Evolutionary conservation across 2,329 filamentous ascomycete genomes (phyloP).

Genomic region (Talaromyces sp.): DNA sequence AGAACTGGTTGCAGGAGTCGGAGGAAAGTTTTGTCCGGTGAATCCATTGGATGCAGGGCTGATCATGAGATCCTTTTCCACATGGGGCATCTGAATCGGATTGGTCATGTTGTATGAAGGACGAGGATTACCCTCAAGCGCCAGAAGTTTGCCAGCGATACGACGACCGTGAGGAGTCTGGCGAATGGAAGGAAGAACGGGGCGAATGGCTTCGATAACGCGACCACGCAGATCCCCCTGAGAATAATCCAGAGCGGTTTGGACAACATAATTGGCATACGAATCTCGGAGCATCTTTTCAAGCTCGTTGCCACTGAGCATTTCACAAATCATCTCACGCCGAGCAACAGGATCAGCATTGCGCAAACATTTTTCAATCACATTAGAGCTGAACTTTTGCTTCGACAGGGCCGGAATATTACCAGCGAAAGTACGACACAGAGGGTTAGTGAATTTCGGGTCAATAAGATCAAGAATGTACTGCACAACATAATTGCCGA

Average conservation of each 20-base stretch:
- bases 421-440: slow-evolving; percentile 78
- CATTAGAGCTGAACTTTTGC: slow-evolving; percentile 99
- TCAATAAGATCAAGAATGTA: slow-evolving; percentile 97
- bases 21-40: slow-evolving; percentile 27
- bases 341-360: slow-evolving; percentile 75
- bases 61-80: slow-evolving; percentile 29
- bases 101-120: slow-evolving; percentile 40
- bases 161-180: slow-evolving; percentile 93
- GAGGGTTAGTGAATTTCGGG: slow-evolving; percentile 80
- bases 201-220: slow-evolving; percentile 82
- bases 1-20: slow-evolving; percentile 21
- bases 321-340: slow-evolving; percentile 81
- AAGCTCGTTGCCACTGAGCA: slow-evolving; percentile 73
- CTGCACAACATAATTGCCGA: slow-evolving; percentile 98
- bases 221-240: slow-evolving; percentile 72
- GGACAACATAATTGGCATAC: slow-evolving; percentile 96
- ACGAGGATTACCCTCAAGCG: slow-evolving; percentile 47
- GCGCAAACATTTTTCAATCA: slow-evolving; percentile 94
- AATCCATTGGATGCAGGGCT: slow-evolving; percentile 33
- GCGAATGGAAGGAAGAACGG: slow-evolving; percentile 80
- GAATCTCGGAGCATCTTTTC: slow-evolving; percentile 88
- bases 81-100: slow-evolving; percentile 37
- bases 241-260: slow-evolving; percentile 88
- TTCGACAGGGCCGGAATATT: slow-evolving; percentile 74
- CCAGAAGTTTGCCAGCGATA: slow-evolving; percentile 82